Percentiles rank a stretch among this genome's conserved stretches.
phyloP scores from a whole-genome alignment of 2,329 filamentous ascomycete species.

The Paraphoma sp. region DNA sequence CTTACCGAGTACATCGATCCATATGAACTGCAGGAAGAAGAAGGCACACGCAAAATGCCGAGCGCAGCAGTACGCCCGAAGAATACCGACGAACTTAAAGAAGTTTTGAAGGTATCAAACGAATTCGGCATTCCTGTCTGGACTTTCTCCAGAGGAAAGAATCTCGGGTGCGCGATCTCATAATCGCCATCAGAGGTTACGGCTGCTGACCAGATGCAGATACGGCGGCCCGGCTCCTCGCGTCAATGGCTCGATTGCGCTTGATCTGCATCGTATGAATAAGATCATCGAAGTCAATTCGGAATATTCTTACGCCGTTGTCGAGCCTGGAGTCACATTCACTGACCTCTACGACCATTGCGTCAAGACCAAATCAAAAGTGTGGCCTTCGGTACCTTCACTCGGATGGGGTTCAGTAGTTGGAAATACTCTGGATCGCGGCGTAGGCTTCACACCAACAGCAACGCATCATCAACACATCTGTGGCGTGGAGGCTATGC shows the following conservation, averaged over 20 bases:
- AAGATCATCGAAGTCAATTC: slow-evolving; percentile 54
- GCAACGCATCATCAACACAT: slow-evolving; percentile 48
- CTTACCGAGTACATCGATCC: slow-evolving; percentile 57
- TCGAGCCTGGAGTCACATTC: slow-evolving; percentile 47
- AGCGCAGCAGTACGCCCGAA: slow-evolving; percentile 53
- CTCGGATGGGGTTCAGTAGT: slow-evolving; percentile 45
- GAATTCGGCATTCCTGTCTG: slow-evolving; percentile 39
- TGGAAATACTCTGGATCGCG: slow-evolving; percentile 50
- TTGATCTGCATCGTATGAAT: slow-evolving; percentile 51
- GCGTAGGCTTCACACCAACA: slow-evolving; percentile 50
- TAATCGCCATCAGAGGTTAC: too few species aligned
- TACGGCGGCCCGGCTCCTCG: slow-evolving; percentile 41
- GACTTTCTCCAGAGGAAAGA: slow-evolving; percentile 42
- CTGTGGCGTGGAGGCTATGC: slow-evolving; percentile 47
- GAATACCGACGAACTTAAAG: slow-evolving; percentile 27
- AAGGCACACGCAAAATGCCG: slow-evolving; percentile 49
- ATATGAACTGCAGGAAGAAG: slow-evolving; percentile 54
- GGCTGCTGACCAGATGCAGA: slow-evolving; percentile 5
- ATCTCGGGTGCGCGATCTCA: slow-evolving; percentile 36
- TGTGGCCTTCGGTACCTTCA: slow-evolving; percentile 43
- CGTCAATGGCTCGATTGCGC: slow-evolving; percentile 45
- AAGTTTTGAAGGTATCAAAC: slow-evolving; percentile 29
- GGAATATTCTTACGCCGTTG: slow-evolving; percentile 54
- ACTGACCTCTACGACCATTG: slow-evolving; percentile 43
- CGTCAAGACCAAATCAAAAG: slow-evolving; percentile 34